phyloP scores from a whole-genome alignment of 306 rosid genomes.

The Alnus glutinosa region DNA sequence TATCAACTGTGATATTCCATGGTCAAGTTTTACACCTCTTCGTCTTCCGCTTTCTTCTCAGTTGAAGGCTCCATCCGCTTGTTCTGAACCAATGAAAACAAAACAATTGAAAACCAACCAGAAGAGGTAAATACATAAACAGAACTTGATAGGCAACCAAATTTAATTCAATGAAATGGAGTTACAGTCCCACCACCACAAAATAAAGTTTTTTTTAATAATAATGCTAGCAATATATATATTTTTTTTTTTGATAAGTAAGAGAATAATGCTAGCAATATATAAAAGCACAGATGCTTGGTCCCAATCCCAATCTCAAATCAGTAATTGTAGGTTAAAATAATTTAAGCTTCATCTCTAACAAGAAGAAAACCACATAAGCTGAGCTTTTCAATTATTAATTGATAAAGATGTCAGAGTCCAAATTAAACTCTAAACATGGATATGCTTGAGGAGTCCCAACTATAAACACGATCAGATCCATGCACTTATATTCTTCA shows the following conservation, averaged over 20 bases:
- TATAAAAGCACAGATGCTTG: not conserved
- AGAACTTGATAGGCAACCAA: constrained; percentile 18
- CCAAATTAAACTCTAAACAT: not conserved
- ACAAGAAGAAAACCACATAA: not conserved
- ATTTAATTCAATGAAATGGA: not conserved
- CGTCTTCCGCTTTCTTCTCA: constrained; percentile 47
- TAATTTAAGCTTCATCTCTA: not conserved
- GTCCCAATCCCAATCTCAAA: not conserved
- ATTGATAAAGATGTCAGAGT: not conserved
- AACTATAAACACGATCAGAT: not conserved
- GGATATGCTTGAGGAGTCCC: not conserved
- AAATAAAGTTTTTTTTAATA: not conserved
- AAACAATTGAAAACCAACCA: not conserved
- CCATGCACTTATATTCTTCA: not conserved
- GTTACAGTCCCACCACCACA: not conserved
- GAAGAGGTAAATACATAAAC: not conserved
- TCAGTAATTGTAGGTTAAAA: not conserved
- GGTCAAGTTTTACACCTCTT: constrained; percentile 51
- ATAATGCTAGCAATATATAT: not conserved
- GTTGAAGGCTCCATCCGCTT: constrained; percentile 53
- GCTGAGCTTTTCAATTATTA: not conserved
- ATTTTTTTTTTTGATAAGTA: too few relatives aligned
- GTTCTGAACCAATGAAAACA: constrained; percentile 46
- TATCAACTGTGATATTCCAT: constrained; percentile 16
- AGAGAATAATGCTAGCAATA: not conserved